Conservation (phyloP, 2,329 filamentous ascomycete genomes). For the Cladosporium austrohemisphaericum region DNA sequence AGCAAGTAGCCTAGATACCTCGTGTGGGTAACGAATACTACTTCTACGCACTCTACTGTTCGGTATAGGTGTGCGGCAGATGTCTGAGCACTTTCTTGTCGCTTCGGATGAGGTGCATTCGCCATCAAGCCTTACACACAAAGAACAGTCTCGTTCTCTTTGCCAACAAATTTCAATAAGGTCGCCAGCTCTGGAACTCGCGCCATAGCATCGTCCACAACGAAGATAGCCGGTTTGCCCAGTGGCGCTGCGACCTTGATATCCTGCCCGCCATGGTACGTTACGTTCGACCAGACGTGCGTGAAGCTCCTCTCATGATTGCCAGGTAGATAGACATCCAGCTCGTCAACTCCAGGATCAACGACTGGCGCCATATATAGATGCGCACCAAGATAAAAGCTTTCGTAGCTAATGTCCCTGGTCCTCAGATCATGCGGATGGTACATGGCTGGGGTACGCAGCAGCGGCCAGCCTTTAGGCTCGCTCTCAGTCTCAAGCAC, state of each 20-base stretch:
- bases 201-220: constrained; percentile 23
- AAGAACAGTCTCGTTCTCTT: constrained; percentile 23
- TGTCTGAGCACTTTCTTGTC: no score
- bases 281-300: constrained; percentile 26
- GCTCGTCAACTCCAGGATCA: constrained; percentile 22
- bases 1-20: no score
- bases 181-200: constrained; percentile 21
- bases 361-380: constrained; percentile 31
- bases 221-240: constrained; percentile 29
- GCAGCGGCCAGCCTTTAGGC: constrained; percentile 29
- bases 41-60: no score
- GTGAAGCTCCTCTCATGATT: constrained; percentile 22
- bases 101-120: no score
- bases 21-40: no score
- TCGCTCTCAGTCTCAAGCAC: constrained; percentile 29
- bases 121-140: no score
- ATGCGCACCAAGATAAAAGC: constrained; percentile 28
- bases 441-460: constrained; percentile 27
- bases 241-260: constrained; percentile 26
- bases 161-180: constrained; percentile 28
- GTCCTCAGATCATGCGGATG: constrained; percentile 24
- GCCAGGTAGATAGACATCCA: constrained; percentile 27
- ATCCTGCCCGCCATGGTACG: constrained; percentile 25
- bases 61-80: no score
- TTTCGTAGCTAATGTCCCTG: constrained; percentile 27